A percentile compares a stretch with the other conserved stretches of the same genome.
Conservation (phyloP, 305 asterid species). For the Rubia balearica region DNA sequence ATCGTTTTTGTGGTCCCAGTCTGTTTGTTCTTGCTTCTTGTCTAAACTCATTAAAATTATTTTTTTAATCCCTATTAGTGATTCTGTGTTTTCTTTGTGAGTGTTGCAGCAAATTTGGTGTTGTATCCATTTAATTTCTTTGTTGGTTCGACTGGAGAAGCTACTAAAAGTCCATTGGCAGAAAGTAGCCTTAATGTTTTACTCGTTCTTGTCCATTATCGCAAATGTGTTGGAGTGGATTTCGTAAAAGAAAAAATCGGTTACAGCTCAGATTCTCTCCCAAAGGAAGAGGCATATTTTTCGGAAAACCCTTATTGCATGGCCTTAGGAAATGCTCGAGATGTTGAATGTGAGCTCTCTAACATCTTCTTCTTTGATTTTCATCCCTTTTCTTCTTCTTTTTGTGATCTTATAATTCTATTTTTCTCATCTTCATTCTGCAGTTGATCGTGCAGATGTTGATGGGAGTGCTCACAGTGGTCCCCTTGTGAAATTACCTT, state of each 20-base stretch:
- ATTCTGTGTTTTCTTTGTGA: constrained; percentile 6
- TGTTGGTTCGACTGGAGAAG: constrained; percentile 68
- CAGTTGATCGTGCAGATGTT: constrained; percentile 45
- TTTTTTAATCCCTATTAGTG: neutral
- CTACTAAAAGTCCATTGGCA: constrained; percentile 63
- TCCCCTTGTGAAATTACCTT: constrained; percentile 40
- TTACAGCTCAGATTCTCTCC: constrained; percentile 40
- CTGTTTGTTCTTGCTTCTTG: neutral
- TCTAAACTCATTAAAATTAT: neutral
- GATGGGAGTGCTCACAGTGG: constrained; percentile 39
- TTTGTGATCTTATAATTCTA: constrained; percentile 20
- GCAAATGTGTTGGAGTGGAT: constrained; percentile 52
- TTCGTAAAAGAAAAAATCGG: constrained; percentile 46
- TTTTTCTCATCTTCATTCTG: constrained; percentile 31
- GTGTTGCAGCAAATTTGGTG: constrained; percentile 78
- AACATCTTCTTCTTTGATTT: constrained; percentile 10
- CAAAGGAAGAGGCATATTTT: constrained; percentile 55
- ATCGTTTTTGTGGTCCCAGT: neutral
- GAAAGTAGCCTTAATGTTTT: constrained; percentile 76
- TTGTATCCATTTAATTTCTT: constrained; percentile 68
- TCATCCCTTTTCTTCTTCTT: neutral
- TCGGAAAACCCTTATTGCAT: constrained; percentile 78
- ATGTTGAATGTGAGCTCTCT: constrained; percentile 63
- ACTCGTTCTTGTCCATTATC: constrained; percentile 72
- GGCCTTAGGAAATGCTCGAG: constrained; percentile 77